These are phyloP conservation scores for Excoecaria cochinchinensis DNA, from an alignment of 345 rosid species.

Conservation along the genomic window DNA sequence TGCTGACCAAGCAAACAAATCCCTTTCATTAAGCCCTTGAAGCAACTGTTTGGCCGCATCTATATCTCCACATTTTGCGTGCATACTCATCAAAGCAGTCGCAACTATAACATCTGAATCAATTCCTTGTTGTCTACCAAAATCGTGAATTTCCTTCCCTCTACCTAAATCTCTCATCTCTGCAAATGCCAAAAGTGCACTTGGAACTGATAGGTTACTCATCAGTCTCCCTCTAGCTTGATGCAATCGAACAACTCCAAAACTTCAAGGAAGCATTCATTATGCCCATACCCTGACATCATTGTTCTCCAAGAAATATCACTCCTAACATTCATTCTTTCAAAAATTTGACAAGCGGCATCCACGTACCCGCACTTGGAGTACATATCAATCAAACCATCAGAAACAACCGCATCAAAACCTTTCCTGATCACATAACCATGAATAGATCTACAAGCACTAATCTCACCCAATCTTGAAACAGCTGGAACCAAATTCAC, in stretches of 20 bases:
- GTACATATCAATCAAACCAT: constrained; percentile 59
- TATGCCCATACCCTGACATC: constrained; percentile 61
- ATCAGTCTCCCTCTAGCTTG: constrained; percentile 27
- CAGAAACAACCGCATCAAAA: constrained; percentile 34
- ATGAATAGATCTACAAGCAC: constrained; percentile 52
- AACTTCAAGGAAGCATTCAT: constrained; percentile 41
- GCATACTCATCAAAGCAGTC: constrained; percentile 57
- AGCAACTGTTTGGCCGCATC: constrained; percentile 42
- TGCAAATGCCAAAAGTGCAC: constrained; percentile 56
- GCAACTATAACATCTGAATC: constrained; percentile 42
- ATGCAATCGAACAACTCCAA: constrained; percentile 43
- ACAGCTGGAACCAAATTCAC: constrained; percentile 62
- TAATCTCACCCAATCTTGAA: constrained; percentile 40
- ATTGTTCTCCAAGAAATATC: constrained; percentile 48
- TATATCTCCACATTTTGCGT: constrained; percentile 51
- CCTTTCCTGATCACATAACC: constrained; percentile 46
- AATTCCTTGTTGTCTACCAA: constrained; percentile 33
- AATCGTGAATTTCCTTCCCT: constrained; percentile 42
- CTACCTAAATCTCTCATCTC: constrained; percentile 40
- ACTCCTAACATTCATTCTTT: constrained; percentile 31
- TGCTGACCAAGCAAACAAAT: constrained; percentile 63
- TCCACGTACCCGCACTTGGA: constrained; percentile 41
- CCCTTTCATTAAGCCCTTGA: constrained; percentile 33
- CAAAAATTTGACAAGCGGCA: constrained; percentile 43
- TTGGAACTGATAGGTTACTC: constrained; percentile 39